Base-by-base conservation (phyloP, 2,329 filamentous ascomycete species). In the Trichoderma sp. region DNA sequence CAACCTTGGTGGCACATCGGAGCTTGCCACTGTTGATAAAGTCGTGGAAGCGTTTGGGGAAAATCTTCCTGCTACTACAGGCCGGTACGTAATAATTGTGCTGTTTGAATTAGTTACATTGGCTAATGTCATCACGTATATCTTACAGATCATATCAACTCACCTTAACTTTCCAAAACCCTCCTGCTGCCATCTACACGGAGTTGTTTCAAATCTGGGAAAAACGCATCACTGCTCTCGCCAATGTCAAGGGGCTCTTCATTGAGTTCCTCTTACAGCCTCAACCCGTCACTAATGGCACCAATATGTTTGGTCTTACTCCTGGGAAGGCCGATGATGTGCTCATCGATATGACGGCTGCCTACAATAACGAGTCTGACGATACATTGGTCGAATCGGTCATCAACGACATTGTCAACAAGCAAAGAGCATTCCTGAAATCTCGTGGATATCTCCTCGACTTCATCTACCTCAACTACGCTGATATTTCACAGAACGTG, bases 381-480 rank as follows among this genome's bases (percentile, higher is more conserved):
- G 65, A 68, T 20, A 23, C 53, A 3, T 28, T 68, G 5, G 66
- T 61, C 6, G 13, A 61, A 55, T n/a, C n/a, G 17, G 13, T 23
- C 13, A 32, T 68, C 36, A 58, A 43, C 15, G 55, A 43, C 23
- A 58, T 68, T 68, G 32, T 61, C 4, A 43, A 68, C 8, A 59
- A 61, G 53, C 65, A 59, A 32, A 30, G 50, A 6, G 7, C 47
- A 23, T 13, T 61, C 32, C 6, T 61, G 26, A 59, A 30, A 23
- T 43, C 32, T 6, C 32, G 26, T 0, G 57, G 57, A 47, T 43
- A 59, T 36, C 34, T 61, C 15, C 17, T 68, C 53, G 32, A 39
- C 55, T 71, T 62, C 20, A 55, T 53, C 12, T 73, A 73, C 20
- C 34, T 73, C 39, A 73, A 73, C 43, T 73, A 73, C 26, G 69